phyloP scores from a whole-genome alignment of 768 basidiomycete genomes.

The Boletellus ananas region DNA sequence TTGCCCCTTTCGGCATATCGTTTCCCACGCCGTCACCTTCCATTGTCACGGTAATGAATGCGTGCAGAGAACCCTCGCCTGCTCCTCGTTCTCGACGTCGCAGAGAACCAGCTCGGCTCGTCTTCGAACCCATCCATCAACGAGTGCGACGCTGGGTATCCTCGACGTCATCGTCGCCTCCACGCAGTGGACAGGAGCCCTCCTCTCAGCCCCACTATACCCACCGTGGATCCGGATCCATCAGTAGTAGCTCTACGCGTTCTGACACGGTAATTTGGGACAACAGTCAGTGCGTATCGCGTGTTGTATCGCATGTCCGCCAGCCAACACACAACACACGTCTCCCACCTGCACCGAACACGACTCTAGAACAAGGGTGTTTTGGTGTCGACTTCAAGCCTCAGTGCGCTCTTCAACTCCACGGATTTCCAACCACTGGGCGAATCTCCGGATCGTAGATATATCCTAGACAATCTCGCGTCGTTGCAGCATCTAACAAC shows the following conservation, averaged over 20 bases:
- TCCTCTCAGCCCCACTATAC: constrained; percentile 19
- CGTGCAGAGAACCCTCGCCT: no score
- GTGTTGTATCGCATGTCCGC: neutral
- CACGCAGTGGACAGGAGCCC: constrained; percentile 1
- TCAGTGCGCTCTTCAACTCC: no score
- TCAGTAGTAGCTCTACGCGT: constrained; percentile 1
- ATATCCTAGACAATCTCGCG: neutral
- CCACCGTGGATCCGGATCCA: constrained; percentile 18
- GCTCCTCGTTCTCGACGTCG: neutral
- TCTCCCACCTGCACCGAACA: neutral
- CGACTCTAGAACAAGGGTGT: constrained; percentile 1
- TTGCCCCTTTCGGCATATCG: constrained; percentile 13
- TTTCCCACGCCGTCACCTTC: constrained; percentile 19
- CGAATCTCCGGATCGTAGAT: no score
- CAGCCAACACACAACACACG: constrained; percentile 5
- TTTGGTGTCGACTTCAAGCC: neutral
- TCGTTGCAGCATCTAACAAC: no score
- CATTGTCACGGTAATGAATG: constrained; percentile 23
- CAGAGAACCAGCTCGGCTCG: constrained; percentile 5
- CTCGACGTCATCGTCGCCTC: constrained; percentile 8
- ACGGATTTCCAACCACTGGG: no score
- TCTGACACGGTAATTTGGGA: constrained; percentile 25
- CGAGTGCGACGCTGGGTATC: neutral
- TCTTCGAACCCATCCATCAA: neutral
- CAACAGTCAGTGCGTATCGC: neutral